phyloP scores from a whole-genome alignment of 225 moss, liverwort and hornwort genomes.

The Bryoerythrophyllum caledonicum region DNA sequence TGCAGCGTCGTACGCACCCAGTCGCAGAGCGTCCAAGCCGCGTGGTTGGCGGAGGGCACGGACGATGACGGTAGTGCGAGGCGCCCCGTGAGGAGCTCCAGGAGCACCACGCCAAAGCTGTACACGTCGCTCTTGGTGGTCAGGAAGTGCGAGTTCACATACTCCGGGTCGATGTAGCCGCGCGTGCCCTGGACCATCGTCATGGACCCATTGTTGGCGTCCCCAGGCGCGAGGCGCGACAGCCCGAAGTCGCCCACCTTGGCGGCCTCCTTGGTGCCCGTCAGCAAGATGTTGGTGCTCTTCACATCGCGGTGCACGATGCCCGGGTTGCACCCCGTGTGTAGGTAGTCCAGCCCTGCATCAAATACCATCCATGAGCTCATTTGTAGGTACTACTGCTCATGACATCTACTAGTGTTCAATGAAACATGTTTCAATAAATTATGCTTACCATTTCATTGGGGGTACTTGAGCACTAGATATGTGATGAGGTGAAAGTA shows the following conservation, averaged over 20 bases:
- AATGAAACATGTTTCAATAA: too few relatives aligned
- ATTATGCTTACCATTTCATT: too few relatives aligned
- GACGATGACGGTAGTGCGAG: not conserved
- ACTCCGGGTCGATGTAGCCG: slow-evolving; percentile 37
- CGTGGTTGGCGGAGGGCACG: not conserved
- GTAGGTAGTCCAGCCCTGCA: slow-evolving; percentile 64
- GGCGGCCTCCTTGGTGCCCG: slow-evolving; percentile 28
- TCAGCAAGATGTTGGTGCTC: slow-evolving; percentile 61
- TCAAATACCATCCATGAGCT: not conserved
- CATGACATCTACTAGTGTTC: too few relatives aligned
- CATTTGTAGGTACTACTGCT: not conserved
- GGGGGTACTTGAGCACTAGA: too few relatives aligned
- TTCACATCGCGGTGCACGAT: slow-evolving; percentile 72
- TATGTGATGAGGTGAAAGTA: too few relatives aligned
- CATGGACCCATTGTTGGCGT: slow-evolving; percentile 20
- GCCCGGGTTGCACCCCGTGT: slow-evolving; percentile 18
- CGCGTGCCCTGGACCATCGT: slow-evolving; percentile 6
- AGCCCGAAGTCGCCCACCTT: slow-evolving; percentile 71
- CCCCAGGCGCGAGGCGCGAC: slow-evolving; percentile 34
- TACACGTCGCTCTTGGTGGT: slow-evolving; percentile 54
- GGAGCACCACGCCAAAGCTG: slow-evolving; percentile 63
- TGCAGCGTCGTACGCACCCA: slow-evolving; percentile 13
- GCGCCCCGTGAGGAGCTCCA: slow-evolving; percentile 66
- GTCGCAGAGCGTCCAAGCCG: slow-evolving; percentile 10
- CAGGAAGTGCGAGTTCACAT: slow-evolving; percentile 34